Evolutionary conservation across 1,139 yeast species (phyloP).

Genomic region (Pichia cactophila): DNA sequence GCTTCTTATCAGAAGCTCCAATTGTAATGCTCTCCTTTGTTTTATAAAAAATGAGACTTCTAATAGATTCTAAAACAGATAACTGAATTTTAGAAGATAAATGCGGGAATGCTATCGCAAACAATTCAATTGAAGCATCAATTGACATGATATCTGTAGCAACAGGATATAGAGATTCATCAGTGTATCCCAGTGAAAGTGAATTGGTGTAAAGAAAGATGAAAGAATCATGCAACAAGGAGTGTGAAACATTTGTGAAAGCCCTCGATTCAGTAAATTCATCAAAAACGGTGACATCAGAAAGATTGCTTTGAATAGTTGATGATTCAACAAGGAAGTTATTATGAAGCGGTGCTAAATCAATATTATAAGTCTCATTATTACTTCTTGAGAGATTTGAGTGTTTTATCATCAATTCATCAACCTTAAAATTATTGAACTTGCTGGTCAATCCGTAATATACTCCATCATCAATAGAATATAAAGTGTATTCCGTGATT

Average conservation of each 20-base stretch:
- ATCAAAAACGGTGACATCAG: constrained; percentile 31
- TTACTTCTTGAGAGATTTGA: constrained; percentile 2
- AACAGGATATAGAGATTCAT: constrained; percentile 25
- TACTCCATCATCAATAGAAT: constrained; percentile 31
- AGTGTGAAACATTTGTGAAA: constrained; percentile 31
- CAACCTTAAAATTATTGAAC: constrained; percentile 28
- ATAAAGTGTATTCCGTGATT: constrained; percentile 20
- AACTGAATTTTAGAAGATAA: constrained; percentile 78
- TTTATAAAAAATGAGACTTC: constrained; percentile 42
- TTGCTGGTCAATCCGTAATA: constrained; percentile 40
- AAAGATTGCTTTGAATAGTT: constrained; percentile 25
- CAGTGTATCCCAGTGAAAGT: constrained; percentile 22
- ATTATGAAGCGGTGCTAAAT: constrained; percentile 11
- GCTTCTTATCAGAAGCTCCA: constrained; percentile 1
- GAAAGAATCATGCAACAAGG: constrained; percentile 34
- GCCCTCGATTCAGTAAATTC: constrained; percentile 29
- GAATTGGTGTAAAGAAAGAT: constrained; percentile 23
- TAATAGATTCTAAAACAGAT: constrained; percentile 73
- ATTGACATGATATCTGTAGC: constrained; percentile 45
- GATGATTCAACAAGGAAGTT: constrained; percentile 24
- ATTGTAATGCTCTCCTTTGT: constrained; percentile 23
- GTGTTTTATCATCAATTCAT: constrained; percentile 30
- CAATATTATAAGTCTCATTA: constrained; percentile 15
- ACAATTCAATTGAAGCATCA: constrained; percentile 72
- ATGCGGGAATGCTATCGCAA: constrained; percentile 62